Evolutionary conservation across 345 rosid genomes (phyloP), one percentile per base, ranked within the genome.

Genomic region (Linum tenue): DNA sequence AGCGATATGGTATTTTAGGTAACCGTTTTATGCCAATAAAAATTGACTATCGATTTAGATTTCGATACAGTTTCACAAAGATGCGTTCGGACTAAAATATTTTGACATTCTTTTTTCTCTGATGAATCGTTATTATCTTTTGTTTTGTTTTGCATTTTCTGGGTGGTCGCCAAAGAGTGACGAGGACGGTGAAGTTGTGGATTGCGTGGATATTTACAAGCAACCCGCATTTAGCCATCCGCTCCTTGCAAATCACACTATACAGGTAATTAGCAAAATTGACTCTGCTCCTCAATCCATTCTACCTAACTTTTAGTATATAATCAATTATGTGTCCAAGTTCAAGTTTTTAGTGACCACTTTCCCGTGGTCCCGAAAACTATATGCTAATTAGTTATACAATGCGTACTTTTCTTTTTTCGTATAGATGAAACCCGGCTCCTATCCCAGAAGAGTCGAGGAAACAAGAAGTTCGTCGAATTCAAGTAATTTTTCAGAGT

Each of bases 201-300:
- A 75, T 3, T 75, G 75, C 44, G 66, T 78, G 15, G 69, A 72
- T 15, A 67, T 75, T n/a, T 63, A 62, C 58, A 61, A 78, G 53
- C 75, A 72, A 7, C 75, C 69, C 15, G 72, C 82, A 6, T 72
- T 78, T 57, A 64, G 61, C 60, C 74, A 75, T 64, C 75, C 75
- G n/a, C 67, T 78, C 37, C 68, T 72, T 48, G 68, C 51, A n/a
- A 63, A 67, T 66, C 81, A 73, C 37, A 67, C 16, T 3, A 37
- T 78, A 50, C 72, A 44, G 56, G 67, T 66, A 36, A 31, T 6
- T 53, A 1, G 6, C 37, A 36, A 7, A 48, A 11, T 64, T 4
- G 2, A 11, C 16, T 15, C 0, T 11, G 0, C 16, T 5, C 16
- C 5, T 55, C 31, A 22, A 22, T 22, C 0, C 31, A 22, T 22